Evolutionary conservation across 768 basidiomycete genomes (phyloP), one percentile per base, ranked within the genome.

Genomic region (Tricholoma furcatifolium): DNA sequence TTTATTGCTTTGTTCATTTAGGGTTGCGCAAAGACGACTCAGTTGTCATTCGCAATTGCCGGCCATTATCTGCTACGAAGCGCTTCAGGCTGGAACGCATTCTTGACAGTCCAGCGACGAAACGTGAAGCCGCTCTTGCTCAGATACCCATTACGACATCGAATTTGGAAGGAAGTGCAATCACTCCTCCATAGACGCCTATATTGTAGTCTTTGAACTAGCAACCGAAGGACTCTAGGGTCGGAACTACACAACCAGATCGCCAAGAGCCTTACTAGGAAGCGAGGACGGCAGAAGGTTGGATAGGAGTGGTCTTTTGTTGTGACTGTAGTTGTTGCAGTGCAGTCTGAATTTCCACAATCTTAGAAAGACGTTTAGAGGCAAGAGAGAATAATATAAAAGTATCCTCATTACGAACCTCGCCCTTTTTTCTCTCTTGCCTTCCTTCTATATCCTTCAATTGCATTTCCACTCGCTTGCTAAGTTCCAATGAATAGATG

Each of bases 41-140:
- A 35, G 89, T 92, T 32, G 68, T 81, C 53, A 92, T 93, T 67
- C 86, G 85, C 53, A 88, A 92, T 62, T 92, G 89, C 66, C 85
- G 84, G 38, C 89, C 89, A 20, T 72, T 89, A 61, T 93, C 91
- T 27, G 87, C 87, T 20, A 74, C 80, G 58, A 93, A 93, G 70
- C 77, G 86, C 27, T 93, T 92, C 74, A 81, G 70, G 45, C 71
- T 93, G 43, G 83, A 91, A 62, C 78, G 71, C 48, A 65, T 93
- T 31, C 60, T 91, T 38, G 77, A 73, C 59, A 91, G 89, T 60
- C 89, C 89, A 6, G 82, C 84, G 63, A 74, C 74, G 14, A 83
- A 85, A 67, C 80, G 78, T 46, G 79, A 81, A 51, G 53, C 73
- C 35, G 67, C 66, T 36, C 70, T 68, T 36, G 66, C 69, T 17